Base-by-base conservation (phyloP, 2,329 filamentous ascomycete genomes). In the Leptodontidium sp. region DNA sequence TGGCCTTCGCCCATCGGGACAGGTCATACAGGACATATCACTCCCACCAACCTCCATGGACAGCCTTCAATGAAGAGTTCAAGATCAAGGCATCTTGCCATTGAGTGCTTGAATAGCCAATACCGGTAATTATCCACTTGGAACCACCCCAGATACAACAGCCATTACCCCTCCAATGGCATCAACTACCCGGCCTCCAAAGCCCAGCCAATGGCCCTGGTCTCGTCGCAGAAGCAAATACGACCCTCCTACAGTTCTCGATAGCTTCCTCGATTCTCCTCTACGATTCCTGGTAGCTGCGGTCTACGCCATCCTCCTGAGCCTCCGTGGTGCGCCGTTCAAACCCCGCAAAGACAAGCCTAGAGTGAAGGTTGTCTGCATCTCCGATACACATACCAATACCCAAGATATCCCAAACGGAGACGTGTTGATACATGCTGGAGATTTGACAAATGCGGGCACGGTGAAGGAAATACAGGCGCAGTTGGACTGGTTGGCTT, bases 361-460 rank as follows among this genome's bases (percentile, higher is more conserved):
- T 0, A 81, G 87, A 7, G 87, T 98, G 77, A 89, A 90, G 69
- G 86, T 98, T 32, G 92, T 98, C 71, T 97, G 93, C 81, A 88
- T 98, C 72, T 95, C 93, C 11, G 95, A 98, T 81, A 98, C 95
- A 0, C 95, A 98, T 81, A 88, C 88, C 69, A 84, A 86, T 52
- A 84, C 84, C 11, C 82, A 88, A 8, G 74, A 84, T n/a, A 84
- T 97, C 0, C 93, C 94, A 0, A 80, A 86, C 11, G 94, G 94
- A 66, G 94, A 98, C 79, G 84, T 98, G 26, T 87, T 98, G 61
- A 91, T 98, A 74, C 95, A 98, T 78, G 92, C 93, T 1, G 95
- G 95, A 47, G 95, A 98, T 81, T 84, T 97, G 75, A 91, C 90
- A 65, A 90, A 93, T 74, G 83, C 84, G 26, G 95, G 95, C 49